Percentiles rank a stretch among this genome's conserved stretches.
Conservation (phyloP, 257 asterid species). For the Lantana camara region DNA sequence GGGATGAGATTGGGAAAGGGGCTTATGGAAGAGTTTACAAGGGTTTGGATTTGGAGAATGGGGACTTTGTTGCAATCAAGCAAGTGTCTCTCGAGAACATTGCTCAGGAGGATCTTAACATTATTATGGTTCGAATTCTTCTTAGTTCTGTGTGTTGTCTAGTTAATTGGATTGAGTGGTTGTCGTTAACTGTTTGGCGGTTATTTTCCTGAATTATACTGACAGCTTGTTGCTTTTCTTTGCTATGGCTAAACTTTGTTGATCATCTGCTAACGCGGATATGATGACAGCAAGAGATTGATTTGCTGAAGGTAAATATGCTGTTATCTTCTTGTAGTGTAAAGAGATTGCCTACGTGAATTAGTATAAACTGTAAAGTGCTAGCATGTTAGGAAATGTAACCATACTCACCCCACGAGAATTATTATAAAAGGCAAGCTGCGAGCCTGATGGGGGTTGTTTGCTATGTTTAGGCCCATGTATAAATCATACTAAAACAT, state of each 20-base stretch:
- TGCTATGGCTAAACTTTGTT: constrained; percentile 12
- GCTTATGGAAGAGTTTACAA: constrained; percentile 98
- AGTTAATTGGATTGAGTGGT: constrained; percentile 12
- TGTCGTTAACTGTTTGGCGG: not conserved
- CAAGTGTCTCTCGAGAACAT: constrained; percentile 95
- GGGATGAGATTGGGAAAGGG: constrained; percentile 99
- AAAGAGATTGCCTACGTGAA: not conserved
- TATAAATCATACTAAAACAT: not conserved
- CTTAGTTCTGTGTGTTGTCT: constrained; percentile 9
- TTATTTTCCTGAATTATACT: constrained; percentile 27
- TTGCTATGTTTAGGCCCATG: constrained; percentile 3
- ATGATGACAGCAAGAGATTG: constrained; percentile 93
- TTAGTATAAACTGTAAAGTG: not conserved
- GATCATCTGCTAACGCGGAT: constrained; percentile 21
- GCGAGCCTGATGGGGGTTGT: too few relatives aligned
- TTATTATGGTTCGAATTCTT: constrained; percentile 59
- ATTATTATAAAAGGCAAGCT: too few relatives aligned
- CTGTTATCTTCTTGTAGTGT: constrained; percentile 12
- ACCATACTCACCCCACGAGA: not conserved
- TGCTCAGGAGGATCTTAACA: constrained; percentile 88
- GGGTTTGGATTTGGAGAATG: constrained; percentile 96
- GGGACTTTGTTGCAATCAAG: constrained; percentile 96
- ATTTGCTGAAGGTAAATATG: constrained; percentile 80
- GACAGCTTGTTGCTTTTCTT: constrained; percentile 25
- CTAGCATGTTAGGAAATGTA: constrained; percentile 7